Base-by-base conservation (phyloP, 139 green algal genomes). In the Pleodorina starrii region DNA sequence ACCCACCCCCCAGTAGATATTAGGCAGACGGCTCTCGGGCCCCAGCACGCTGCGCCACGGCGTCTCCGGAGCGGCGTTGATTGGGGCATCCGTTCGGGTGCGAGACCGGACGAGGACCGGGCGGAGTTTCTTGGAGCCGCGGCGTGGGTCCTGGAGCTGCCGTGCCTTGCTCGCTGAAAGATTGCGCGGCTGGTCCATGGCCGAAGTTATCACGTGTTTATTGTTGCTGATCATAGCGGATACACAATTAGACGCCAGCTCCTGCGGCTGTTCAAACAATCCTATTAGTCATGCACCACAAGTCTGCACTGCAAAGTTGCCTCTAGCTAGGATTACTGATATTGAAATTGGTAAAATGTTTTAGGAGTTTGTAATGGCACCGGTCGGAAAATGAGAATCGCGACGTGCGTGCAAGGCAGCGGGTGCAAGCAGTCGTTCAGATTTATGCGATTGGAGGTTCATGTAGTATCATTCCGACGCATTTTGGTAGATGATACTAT, bases 1-100 rank as follows among this genome's bases (percentile, higher is more conserved):
- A 73, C 50, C 21, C 42, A 87, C 85, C 43, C 54, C 35, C 75
- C 74, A 86, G 75, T 90, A 80, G 51, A 86, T 40, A 60, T 90
- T 90, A 17, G 86, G 86, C 42, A 90, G 0, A 25, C 73, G 59
- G 86, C 86, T 86, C 73, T 86, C 81, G 0, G 40, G 27, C 23
- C 86, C 86, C 21, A 90, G 74, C 5, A 68, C 60, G 60, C 82
- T 88, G 21, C 63, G 60, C 43, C 43, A 78, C 35, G 72, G 72
- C 17, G 71, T 7, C 38, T 66, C 54, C 29, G n/a, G n/a, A n/a
- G n/a, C n/a, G n/a, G 21, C 54, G 21, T 21, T 66, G 21, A 25
- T 66, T 66, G 54, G 54, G 54, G 54, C 54, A n/a, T n/a, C n/a
- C n/a, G n/a, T n/a, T n/a, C 54, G 54, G 21, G 54, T 66, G 54